Evolutionary conservation across 2,329 filamentous ascomycete genomes (phyloP).

Genomic region (Exophiala dermatitidis): DNA sequence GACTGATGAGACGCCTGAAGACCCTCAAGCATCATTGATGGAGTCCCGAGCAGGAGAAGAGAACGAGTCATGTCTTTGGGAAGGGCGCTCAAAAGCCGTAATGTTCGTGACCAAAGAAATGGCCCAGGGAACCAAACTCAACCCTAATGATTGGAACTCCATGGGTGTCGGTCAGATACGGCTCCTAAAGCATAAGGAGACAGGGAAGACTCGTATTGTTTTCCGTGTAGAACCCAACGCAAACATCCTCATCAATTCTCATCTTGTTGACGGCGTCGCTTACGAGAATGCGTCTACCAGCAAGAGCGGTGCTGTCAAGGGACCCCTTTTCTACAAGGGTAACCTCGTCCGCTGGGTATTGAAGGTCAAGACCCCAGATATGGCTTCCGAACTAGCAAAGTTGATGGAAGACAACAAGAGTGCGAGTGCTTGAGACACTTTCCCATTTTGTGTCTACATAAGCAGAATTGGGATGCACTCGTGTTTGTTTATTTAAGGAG

Average conservation of each 20-base stretch:
- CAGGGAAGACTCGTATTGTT: slow-evolving; percentile 59
- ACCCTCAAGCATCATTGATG: slow-evolving; percentile 61
- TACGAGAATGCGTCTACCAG: slow-evolving; percentile 25
- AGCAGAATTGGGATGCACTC: no score
- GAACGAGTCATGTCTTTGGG: slow-evolving; percentile 62
- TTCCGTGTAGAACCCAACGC: slow-evolving; percentile 69
- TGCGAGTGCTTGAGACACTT: slow-evolving; percentile 3
- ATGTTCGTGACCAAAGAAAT: slow-evolving; percentile 50
- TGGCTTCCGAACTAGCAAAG: slow-evolving; percentile 21
- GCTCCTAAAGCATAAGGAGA: slow-evolving; percentile 65
- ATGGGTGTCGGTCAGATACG: slow-evolving; percentile 66
- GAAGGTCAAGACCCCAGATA: slow-evolving; percentile 24
- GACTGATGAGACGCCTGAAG: slow-evolving; percentile 47
- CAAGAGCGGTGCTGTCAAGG: slow-evolving; percentile 25
- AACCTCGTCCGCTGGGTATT: slow-evolving; percentile 23
- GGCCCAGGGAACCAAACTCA: slow-evolving; percentile 34
- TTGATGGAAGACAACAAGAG: slow-evolving; percentile 24
- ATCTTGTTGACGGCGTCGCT: slow-evolving; percentile 56
- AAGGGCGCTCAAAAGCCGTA: slow-evolving; percentile 63
- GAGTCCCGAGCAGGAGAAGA: slow-evolving; percentile 61
- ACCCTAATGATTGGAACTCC: slow-evolving; percentile 52
- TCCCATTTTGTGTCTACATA: not conserved
- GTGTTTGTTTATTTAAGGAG: no score
- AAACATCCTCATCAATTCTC: slow-evolving; percentile 64
- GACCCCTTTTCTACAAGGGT: slow-evolving; percentile 22